These are phyloP conservation scores for Aspergillus nanangensis DNA, from an alignment of 495 filamentous ascomycete species.

Conservation along the genomic window DNA sequence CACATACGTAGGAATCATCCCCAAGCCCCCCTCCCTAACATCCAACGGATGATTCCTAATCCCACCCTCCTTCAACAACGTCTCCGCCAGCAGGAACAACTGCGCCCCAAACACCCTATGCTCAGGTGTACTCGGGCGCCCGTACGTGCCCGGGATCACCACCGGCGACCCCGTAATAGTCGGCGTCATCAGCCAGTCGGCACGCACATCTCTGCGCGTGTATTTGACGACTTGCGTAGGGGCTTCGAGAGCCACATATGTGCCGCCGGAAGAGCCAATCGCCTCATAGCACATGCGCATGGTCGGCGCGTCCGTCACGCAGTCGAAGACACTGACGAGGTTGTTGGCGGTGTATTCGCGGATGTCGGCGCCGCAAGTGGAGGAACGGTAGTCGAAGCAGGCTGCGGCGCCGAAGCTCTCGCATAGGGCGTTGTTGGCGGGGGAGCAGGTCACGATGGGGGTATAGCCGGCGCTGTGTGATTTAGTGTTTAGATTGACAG, in stretches of 20 bases:
- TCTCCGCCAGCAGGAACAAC: not conserved
- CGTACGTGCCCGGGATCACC: too few relatives aligned
- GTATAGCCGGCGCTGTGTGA: conserved; percentile 27
- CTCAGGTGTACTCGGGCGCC: not conserved
- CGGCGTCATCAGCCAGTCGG: not conserved
- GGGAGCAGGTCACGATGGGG: conserved; percentile 45
- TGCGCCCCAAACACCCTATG: not conserved
- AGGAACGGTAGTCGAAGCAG: conserved; percentile 46
- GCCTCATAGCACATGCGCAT: conserved; percentile 28
- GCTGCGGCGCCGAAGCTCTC: conserved; percentile 37
- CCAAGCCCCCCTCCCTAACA: not conserved
- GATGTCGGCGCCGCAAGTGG: conserved; percentile 34
- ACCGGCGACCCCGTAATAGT: too few relatives aligned
- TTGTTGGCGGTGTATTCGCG: conserved; percentile 17
- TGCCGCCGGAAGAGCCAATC: conserved; percentile 28
- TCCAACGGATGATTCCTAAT: not conserved
- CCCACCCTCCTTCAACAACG: not conserved
- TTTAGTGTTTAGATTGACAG: too few relatives aligned
- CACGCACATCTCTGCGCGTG: not conserved
- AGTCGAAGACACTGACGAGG: conserved; percentile 29
- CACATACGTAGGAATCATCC: not conserved
- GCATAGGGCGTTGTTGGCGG: conserved; percentile 43
- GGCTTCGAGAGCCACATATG: conserved; percentile 28
- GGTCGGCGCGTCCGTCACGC: conserved; percentile 17
- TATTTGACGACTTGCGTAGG: not conserved